Conservation (phyloP, 768 basidiomycete genomes). For the Amanita thiersii region DNA sequence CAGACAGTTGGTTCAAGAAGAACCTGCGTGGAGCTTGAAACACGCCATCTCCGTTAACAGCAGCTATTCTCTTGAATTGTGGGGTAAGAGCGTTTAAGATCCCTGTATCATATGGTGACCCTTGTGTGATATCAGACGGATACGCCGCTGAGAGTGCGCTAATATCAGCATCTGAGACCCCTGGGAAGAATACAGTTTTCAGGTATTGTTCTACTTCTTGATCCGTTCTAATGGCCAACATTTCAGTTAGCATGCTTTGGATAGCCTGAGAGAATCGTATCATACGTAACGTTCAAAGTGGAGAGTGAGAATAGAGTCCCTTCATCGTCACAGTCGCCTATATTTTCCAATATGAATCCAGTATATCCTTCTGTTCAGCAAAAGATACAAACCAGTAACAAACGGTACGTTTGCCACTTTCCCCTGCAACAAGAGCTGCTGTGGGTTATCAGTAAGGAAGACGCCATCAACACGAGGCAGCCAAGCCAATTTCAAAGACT, state of each 20-base stretch:
- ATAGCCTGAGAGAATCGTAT: not conserved
- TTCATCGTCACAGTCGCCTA: slow-evolving; percentile 54
- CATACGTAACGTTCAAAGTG: slow-evolving; percentile 41
- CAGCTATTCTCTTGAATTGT: slow-evolving; percentile 38
- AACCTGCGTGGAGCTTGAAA: slow-evolving; percentile 43
- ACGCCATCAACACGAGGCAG: slow-evolving; percentile 40
- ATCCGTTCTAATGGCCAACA: slow-evolving; percentile 11
- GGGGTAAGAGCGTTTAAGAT: slow-evolving; percentile 25
- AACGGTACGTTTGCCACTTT: slow-evolving; percentile 41
- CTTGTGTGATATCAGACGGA: slow-evolving; percentile 24
- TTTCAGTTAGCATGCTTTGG: not conserved
- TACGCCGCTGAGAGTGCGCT: slow-evolving; percentile 18
- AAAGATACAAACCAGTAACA: slow-evolving; percentile 27
- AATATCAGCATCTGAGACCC: slow-evolving; percentile 13
- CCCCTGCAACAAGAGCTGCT: slow-evolving; percentile 31
- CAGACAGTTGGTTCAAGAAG: slow-evolving; percentile 27
- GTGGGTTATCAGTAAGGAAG: slow-evolving; percentile 38
- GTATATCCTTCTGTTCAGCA: too few species aligned
- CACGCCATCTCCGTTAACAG: slow-evolving; percentile 33
- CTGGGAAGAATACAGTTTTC: slow-evolving; percentile 17
- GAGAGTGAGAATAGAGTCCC: slow-evolving; percentile 47
- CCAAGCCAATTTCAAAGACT: slow-evolving; percentile 39
- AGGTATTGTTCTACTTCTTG: slow-evolving; percentile 20
- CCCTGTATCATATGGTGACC: slow-evolving; percentile 39
- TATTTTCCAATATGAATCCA: not conserved